Percentiles rank a stretch among this genome's conserved stretches.
Evolutionary conservation across 2,329 filamentous ascomycete genomes (phyloP).

Genomic region (Fusarium heterosporum): DNA sequence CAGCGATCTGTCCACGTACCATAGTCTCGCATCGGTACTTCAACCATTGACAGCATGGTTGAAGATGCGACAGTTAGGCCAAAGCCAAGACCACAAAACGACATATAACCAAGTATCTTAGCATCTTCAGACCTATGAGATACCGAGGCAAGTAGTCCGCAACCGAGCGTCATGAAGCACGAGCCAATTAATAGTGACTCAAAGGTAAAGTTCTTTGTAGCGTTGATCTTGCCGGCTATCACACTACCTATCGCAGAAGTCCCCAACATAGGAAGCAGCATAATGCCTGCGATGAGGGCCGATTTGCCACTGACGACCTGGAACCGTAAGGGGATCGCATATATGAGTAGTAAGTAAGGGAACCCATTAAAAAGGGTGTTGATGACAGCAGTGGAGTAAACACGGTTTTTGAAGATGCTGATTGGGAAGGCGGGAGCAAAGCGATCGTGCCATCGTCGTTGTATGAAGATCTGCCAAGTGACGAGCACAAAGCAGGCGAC

Average conservation of each 20-base stretch:
- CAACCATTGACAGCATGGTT: slow-evolving; percentile 59
- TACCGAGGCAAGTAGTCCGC: slow-evolving; percentile 58
- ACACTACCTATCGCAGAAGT: slow-evolving; percentile 59
- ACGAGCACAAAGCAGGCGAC: slow-evolving; percentile 47
- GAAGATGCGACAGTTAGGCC: slow-evolving; percentile 61
- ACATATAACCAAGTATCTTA: slow-evolving; percentile 62
- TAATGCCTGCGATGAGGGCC: slow-evolving; percentile 60
- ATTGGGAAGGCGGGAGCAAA: slow-evolving; percentile 60
- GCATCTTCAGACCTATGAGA: slow-evolving; percentile 52
- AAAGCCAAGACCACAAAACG: slow-evolving; percentile 65
- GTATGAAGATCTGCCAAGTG: slow-evolving; percentile 47
- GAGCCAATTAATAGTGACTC: slow-evolving; percentile 59
- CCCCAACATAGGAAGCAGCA: slow-evolving; percentile 66
- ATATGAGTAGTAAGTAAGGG: slow-evolving; percentile 62
- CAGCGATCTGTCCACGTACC: slow-evolving; percentile 49
- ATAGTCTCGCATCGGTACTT: slow-evolving; percentile 59
- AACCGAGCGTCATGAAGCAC: slow-evolving; percentile 59
- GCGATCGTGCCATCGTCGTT: slow-evolving; percentile 44
- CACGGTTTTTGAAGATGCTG: slow-evolving; percentile 59
- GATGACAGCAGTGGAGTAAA: slow-evolving; percentile 57
- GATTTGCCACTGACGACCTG: slow-evolving; percentile 63
- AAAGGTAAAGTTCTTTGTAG: slow-evolving; percentile 55
- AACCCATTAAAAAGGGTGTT: slow-evolving; percentile 64
- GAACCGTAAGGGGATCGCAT: slow-evolving; percentile 61
- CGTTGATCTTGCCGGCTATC: slow-evolving; percentile 57